These are phyloP conservation scores for Tubosaeta brunneosetosa DNA, from an alignment of 768 basidiomycete genomes.

Conservation along the genomic window DNA sequence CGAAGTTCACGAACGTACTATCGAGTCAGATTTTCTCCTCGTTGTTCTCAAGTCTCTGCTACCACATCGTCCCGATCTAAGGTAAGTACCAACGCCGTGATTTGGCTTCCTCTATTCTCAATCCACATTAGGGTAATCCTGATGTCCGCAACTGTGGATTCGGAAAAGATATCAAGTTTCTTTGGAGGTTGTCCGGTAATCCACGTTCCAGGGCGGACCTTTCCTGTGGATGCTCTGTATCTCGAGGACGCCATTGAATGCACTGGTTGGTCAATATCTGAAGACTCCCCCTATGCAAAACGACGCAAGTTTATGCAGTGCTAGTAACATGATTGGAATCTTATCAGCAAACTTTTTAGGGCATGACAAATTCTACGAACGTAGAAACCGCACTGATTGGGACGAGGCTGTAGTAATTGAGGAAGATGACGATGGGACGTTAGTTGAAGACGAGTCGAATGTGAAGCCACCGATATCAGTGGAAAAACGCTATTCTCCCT, in stretches of 20 bases:
- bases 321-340: not conserved
- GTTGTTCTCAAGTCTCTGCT: constrained; percentile 88
- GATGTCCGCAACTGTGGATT: constrained; percentile 96
- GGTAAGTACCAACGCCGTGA: constrained; percentile 41
- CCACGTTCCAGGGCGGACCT: constrained; percentile 90
- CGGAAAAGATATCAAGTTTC: constrained; percentile 81
- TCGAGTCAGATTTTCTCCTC: constrained; percentile 95
- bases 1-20: constrained; percentile 96
- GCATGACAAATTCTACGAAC: constrained; percentile 58
- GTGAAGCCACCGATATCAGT: constrained; percentile 41
- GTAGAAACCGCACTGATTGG: constrained; percentile 69
- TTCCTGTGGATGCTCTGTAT: constrained; percentile 81
- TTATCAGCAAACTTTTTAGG: constrained; percentile 34
- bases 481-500: constrained; percentile 76
- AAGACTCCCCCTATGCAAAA: constrained; percentile 76
- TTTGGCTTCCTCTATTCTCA: constrained; percentile 2
- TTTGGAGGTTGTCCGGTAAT: constrained; percentile 85
- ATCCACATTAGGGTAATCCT: constrained; percentile 63
- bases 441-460: constrained; percentile 15
- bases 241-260: constrained; percentile 90
- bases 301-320: constrained; percentile 45
- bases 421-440: constrained; percentile 64
- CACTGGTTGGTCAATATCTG: constrained; percentile 72
- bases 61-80: constrained; percentile 73
- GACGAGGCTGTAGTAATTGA: constrained; percentile 59